Evolutionary conservation across 2,329 filamentous ascomycete species (phyloP).

Genomic region (Sporothrix mexicana): DNA sequence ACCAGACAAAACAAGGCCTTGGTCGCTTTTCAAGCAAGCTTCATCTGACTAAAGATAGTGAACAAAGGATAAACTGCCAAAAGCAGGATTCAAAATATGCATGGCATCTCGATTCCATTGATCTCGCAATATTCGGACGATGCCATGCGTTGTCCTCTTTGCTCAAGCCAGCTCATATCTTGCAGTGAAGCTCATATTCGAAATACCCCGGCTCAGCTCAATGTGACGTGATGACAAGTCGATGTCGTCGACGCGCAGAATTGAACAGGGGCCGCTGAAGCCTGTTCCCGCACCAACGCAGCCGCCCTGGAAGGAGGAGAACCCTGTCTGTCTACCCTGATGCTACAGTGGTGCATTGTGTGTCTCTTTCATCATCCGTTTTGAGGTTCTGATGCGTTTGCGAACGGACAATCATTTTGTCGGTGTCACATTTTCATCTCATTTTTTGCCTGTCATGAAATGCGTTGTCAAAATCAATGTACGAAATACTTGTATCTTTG

Average conservation of each 20-base stretch:
- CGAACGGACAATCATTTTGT: too few relatives aligned
- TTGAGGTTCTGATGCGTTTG: not conserved
- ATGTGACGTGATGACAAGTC: conserved; percentile 13
- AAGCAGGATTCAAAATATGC: conserved; percentile 1
- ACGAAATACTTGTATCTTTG: too few relatives aligned
- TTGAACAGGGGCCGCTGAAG: not conserved
- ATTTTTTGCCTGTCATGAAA: conserved; percentile 14
- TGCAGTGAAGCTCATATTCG: not conserved
- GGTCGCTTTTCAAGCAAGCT: not conserved
- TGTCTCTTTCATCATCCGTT: not conserved
- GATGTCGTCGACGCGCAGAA: conserved; percentile 23
- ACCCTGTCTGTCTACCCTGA: not conserved
- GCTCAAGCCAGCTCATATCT: not conserved
- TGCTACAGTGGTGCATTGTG: too few relatives aligned
- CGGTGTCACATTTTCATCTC: not conserved
- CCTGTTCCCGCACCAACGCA: conserved; percentile 18
- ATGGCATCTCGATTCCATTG: conserved; percentile 2
- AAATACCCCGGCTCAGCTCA: not conserved
- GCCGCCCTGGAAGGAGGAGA: not conserved
- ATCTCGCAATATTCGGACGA: not conserved
- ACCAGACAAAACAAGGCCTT: not conserved
- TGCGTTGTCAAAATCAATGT: not conserved
- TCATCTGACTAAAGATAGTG: too few relatives aligned
- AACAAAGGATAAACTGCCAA: not conserved
- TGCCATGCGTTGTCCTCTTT: not conserved